Evolutionary conservation across 164 flowering plant species (phyloP), one percentile per base, ranked within the genome.

Genomic region (Chimonanthus praecox): DNA sequence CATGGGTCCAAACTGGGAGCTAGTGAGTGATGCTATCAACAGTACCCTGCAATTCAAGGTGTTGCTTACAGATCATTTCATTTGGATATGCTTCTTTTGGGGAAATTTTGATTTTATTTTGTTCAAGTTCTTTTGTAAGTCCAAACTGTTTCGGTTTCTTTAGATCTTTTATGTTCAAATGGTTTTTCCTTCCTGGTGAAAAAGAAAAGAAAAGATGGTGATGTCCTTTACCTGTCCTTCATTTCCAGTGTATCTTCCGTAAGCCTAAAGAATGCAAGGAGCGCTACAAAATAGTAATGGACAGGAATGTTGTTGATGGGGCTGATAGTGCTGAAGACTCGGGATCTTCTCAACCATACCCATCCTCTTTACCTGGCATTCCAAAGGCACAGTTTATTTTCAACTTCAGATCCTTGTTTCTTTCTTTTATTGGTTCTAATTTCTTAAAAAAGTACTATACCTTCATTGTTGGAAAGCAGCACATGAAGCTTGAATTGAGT

Each of bases 1-100:
- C 77, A 84, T 96, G 94, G 99, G 99, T 75, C 97, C 94, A 50
- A 90, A 96, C 69, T 96, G 98, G 98, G 98, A 96, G 86, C 89
- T 94, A 76, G 85, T 96, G n/a, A 93, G 97, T 82, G 98, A 96
- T 84, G 97, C 90, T 63, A 82, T 96, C 73, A 96, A 92, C 80
- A 90, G 91, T 76, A 83, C 92, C 18, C 78, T 96, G 77, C 94
- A 85, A 65, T 87, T 92, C 71, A 93, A 93, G 98, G 99, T 92
- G 76, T 62, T 50, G 18, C 51, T 3, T 74, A 69, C 20, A 68
- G 43, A 47, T 78, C 49, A 50, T 16, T 73, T 68, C 62, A 18
- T 50, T 49, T 21, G 68, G 9, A 47, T 51, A 43, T 43, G 44
- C 44, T 21, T 7, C 33, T 13, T 44, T 10, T 58, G 7, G 49